Evolutionary conservation across 1,284 basidiomycete species (phyloP).

Genomic region (Puccinia sorghi): DNA sequence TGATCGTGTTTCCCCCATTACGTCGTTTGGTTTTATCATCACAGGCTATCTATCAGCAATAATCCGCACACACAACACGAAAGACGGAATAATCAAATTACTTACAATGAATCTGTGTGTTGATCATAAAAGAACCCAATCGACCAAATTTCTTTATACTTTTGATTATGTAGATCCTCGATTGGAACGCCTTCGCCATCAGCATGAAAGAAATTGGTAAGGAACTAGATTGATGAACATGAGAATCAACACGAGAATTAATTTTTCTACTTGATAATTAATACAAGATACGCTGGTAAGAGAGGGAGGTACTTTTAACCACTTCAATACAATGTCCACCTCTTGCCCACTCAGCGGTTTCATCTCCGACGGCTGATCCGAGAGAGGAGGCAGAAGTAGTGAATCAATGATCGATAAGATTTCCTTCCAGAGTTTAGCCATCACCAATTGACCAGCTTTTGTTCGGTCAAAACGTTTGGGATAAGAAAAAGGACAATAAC

Average conservation of each 20-base stretch:
- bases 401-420: constrained; percentile 83
- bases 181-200: constrained; percentile 82
- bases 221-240: constrained; percentile 65
- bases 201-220: constrained; percentile 93
- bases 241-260: constrained; percentile 37
- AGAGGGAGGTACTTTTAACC: constrained; percentile 70
- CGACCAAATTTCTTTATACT: constrained; percentile 69
- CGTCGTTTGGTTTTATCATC: constrained; percentile 34
- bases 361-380: constrained; percentile 85
- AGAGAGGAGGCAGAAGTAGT: constrained; percentile 85
- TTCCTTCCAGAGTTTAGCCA: constrained; percentile 95
- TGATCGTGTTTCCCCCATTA: constrained; percentile 56
- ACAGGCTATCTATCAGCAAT: constrained; percentile 50
- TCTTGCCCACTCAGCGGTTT: constrained; percentile 88
- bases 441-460: constrained; percentile 85
- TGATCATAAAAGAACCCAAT: constrained; percentile 21
- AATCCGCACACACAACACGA: too few relatives aligned
- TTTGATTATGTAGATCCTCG: constrained; percentile 88
- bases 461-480: not conserved
- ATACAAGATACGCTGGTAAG: not conserved
- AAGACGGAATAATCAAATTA: not conserved
- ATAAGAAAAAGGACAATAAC: not conserved
- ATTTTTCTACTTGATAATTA: not conserved
- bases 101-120: constrained; percentile 46
- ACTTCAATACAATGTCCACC: constrained; percentile 96